Conservation (phyloP, 495 filamentous ascomycete species). For the Trichoderma asperelloides region DNA sequence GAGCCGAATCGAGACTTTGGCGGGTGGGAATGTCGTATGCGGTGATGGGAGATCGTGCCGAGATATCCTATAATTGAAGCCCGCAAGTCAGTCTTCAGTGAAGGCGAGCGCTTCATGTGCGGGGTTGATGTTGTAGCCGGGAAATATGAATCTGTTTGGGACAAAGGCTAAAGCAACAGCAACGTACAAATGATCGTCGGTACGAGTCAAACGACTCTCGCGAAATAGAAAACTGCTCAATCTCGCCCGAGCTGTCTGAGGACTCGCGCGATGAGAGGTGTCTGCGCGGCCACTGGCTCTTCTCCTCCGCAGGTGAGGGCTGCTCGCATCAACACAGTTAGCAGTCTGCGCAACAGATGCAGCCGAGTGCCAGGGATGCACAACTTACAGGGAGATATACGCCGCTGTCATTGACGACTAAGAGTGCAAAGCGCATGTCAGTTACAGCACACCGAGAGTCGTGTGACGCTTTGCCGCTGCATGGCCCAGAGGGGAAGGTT, state of each 20-base stretch:
- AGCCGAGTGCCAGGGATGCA: not conserved
- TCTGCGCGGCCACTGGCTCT: slow-evolving; percentile 71
- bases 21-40: slow-evolving; percentile 53
- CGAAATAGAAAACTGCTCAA: slow-evolving; percentile 94
- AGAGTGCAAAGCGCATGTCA: slow-evolving; percentile 15
- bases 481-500: slow-evolving; percentile 4
- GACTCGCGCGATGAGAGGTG: slow-evolving; percentile 62
- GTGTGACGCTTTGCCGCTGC: not conserved
- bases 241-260: slow-evolving; percentile 60
- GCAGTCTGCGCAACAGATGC: slow-evolving; percentile 4
- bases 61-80: slow-evolving; percentile 63
- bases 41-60: slow-evolving; percentile 70
- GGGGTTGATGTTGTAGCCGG: not conserved
- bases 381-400: slow-evolving; percentile 82
- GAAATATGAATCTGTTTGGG: not conserved
- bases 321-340: slow-evolving; percentile 24
- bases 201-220: slow-evolving; percentile 98
- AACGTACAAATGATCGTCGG: slow-evolving; percentile 82
- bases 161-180: not conserved
- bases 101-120: not conserved
- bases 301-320: slow-evolving; percentile 87
- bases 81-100: slow-evolving; percentile 11
- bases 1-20: slow-evolving; percentile 68
- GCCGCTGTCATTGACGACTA: slow-evolving; percentile 94
- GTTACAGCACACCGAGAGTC: slow-evolving; percentile 10